Evolutionary conservation across 2,329 filamentous ascomycete species (phyloP).

Genomic region (Westerdykella ornata): DNA sequence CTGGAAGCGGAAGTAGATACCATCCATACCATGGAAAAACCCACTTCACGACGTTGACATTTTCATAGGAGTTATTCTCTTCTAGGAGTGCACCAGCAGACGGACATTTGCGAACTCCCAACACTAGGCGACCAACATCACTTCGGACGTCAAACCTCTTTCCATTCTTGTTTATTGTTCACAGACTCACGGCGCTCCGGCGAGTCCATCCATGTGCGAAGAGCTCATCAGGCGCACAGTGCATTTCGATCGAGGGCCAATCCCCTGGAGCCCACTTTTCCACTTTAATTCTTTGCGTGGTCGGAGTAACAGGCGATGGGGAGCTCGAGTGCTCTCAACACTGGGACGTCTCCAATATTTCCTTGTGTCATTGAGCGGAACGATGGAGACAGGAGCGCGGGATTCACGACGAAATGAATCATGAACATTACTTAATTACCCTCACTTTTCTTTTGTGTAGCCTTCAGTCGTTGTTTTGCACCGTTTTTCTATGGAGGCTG

Average conservation of each 20-base stretch:
- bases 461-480: not conserved
- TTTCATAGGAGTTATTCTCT: constrained; percentile 10
- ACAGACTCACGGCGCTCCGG: constrained; percentile 28
- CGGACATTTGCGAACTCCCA: constrained; percentile 14
- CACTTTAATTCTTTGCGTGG: not conserved
- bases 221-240: not conserved
- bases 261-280: not conserved
- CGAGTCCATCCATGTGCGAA: constrained; percentile 2
- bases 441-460: constrained; percentile 2
- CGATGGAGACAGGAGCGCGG: constrained; percentile 12
- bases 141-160: constrained; percentile 20
- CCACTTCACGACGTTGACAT: constrained; percentile 21
- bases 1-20: constrained; percentile 37
- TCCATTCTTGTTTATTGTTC: constrained; percentile 39
- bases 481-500: no score
- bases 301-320: not conserved
- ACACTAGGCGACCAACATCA: constrained; percentile 12
- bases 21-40: constrained; percentile 11
- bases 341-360: constrained; percentile 14
- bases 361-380: constrained; percentile 28
- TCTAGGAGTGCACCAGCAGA: not conserved
- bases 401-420: constrained; percentile 34
- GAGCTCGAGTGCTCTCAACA: not conserved
- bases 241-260: not conserved
- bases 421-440: constrained; percentile 17